Conservation (phyloP, 805 yeast genomes). For the Jamesozyma spencerorum region DNA sequence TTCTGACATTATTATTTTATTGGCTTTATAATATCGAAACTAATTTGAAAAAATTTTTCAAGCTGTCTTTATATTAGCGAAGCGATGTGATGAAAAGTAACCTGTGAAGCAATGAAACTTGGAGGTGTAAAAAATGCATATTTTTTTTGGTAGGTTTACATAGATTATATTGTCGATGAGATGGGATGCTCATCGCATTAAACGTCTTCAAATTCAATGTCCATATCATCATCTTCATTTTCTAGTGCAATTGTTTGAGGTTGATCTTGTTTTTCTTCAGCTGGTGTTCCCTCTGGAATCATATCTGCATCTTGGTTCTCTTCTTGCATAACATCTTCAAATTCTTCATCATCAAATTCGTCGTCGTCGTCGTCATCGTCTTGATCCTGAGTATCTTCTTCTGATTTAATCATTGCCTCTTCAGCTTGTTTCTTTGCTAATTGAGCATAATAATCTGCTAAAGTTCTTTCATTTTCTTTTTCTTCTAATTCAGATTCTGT, state of each 20-base stretch:
- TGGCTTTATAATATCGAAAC: no score
- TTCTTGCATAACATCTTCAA: conserved; percentile 16
- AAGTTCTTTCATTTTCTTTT: conserved; percentile 61
- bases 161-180: no score
- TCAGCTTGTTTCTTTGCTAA: conserved; percentile 61
- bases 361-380: conserved; percentile 37
- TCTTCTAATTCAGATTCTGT: conserved; percentile 40
- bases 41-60: neutral
- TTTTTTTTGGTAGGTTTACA: no score
- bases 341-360: conserved; percentile 15
- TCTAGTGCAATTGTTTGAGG: conserved; percentile 3
- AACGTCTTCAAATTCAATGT: conserved; percentile 31
- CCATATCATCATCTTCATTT: conserved; percentile 29
- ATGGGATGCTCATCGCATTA: neutral
- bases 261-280: neutral
- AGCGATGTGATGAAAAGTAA: no score
- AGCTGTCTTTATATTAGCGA: no score
- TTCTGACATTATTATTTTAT: neutral
- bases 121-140: no score
- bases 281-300: neutral
- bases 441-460: conserved; percentile 67
- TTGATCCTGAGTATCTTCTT: conserved; percentile 40
- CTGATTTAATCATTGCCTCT: conserved; percentile 45
- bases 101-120: no score
- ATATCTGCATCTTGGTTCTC: conserved; percentile 1